Percentiles rank a stretch among this genome's conserved stretches.
Evolutionary conservation across 2,329 filamentous ascomycete genomes (phyloP).

Genomic region (Penicillium janthinellum): DNA sequence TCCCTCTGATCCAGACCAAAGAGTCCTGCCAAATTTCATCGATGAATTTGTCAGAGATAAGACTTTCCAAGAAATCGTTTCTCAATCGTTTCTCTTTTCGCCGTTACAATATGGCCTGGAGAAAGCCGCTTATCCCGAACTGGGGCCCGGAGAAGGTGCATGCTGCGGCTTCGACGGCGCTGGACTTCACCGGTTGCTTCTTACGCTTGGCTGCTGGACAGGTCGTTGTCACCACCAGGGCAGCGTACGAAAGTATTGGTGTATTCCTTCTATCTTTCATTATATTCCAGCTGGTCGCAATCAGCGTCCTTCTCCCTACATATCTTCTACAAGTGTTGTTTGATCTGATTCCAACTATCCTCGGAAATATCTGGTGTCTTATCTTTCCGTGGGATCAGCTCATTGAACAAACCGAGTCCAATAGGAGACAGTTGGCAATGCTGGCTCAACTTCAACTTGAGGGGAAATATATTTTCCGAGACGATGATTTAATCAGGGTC

Average conservation of each 20-base stretch:
- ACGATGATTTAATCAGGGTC: neutral
- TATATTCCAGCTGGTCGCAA: neutral
- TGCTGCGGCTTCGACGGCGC: neutral
- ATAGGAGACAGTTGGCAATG: neutral
- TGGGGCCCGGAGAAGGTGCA: neutral
- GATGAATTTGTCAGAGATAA: neutral
- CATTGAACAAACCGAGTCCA: neutral
- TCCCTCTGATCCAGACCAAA: neutral
- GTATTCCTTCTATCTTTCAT: neutral
- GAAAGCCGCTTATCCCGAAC: neutral
- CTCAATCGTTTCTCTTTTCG: neutral
- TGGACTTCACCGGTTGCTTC: neutral
- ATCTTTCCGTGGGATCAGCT: neutral
- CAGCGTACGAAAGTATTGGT: neutral
- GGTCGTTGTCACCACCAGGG: neutral
- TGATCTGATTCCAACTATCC: neutral
- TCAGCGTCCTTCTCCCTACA: neutral
- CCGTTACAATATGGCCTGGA: neutral
- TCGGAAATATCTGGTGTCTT: neutral
- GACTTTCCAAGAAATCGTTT: neutral
- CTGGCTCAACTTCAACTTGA: conserved; percentile 1
- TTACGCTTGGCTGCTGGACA: neutral
- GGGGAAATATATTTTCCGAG: conserved; percentile 2
- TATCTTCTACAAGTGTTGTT: neutral
- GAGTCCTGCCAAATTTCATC: neutral